Base-by-base conservation (phyloP, 257 asterid species). In the Solanum bulbocastanum region DNA sequence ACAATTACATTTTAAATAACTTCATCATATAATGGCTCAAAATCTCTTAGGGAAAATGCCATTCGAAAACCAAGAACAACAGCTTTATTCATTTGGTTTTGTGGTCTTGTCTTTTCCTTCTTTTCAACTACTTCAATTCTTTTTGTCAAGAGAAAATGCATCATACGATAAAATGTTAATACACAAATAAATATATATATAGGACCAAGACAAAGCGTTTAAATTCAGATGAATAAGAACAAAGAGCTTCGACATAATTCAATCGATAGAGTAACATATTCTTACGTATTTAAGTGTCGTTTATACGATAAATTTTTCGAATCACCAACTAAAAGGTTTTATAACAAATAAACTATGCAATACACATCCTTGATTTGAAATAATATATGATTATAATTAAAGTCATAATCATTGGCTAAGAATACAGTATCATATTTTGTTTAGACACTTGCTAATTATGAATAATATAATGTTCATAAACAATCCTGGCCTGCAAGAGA, bases 111-210 rank as follows among this genome's bases (percentile, higher is more conserved):
- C 86, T 76, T 87, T 35, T 89, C 86, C 16, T n/a, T 88, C 66
- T 81, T 76, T 84, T 90, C 88, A 90, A 90, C 90, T 76, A 68
- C 91, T 87, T 62, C 87, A 56, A 87, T 25, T 84, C 81, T 62
- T 87, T 87, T 88, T 89, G 87, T 85, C 83, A 73, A 73, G 49
- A 44, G 76, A 56, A 87, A 69, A 66, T 39, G n/a, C 14, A 30
- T 71, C 23, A 39, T 39, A 36, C 52, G 18, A 37, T 74, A 11
- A 22, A 74, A 36, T 35, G 52, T 72, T 36, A 74, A 36, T 36
- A 22, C 33, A 76, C 33, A 39, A 37, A n/a, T 11, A 12, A n/a
- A n/a, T 16, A 33, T 72, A 32, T 75, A n/a, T 10, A 76, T n/a
- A 39, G 33, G 35, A 23, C 10, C 23, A 40, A 76, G 35, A 23